phyloP scores from a whole-genome alignment of 2,329 filamentous ascomycete species.

The Phyllosticta citrichinensis region DNA sequence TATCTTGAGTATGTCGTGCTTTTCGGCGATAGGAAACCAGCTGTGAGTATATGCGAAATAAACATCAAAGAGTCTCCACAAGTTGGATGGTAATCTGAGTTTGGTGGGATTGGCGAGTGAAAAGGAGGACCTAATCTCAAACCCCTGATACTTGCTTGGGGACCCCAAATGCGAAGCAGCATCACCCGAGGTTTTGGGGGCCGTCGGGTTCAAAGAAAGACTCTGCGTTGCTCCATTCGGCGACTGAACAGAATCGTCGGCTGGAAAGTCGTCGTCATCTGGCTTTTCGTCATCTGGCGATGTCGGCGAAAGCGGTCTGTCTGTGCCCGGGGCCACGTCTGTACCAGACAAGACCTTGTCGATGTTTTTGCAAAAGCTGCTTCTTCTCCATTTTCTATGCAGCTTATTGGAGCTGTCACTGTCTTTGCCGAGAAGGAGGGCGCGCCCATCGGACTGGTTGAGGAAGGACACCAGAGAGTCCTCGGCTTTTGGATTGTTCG shows the following conservation, averaged over 20 bases:
- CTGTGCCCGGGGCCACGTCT: conserved; percentile 12
- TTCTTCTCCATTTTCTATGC: conserved; percentile 54
- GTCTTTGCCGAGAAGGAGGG: conserved; percentile 44
- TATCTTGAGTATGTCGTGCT: conserved; percentile 49
- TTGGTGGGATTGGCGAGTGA: background rate
- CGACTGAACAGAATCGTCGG: background rate
- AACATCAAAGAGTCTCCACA: conserved; percentile 55
- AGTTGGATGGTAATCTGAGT: conserved; percentile 41
- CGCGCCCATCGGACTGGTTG: conserved; percentile 36
- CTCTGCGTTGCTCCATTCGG: background rate
- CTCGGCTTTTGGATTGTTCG: conserved; percentile 51
- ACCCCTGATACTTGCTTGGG: background rate
- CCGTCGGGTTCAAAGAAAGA: background rate
- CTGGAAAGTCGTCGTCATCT: conserved; percentile 1
- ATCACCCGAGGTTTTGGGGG: background rate
- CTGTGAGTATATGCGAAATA: conserved; percentile 68
- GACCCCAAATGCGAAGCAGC: background rate
- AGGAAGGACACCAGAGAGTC: conserved; percentile 47
- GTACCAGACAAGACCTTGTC: conserved; percentile 49
- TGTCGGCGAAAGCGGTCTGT: conserved; percentile 14
- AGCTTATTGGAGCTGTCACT: conserved; percentile 45
- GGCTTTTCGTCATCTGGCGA: conserved; percentile 7
- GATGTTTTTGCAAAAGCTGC: conserved; percentile 51
- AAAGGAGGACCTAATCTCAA: background rate
- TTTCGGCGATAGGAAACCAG: conserved; percentile 67